These are phyloP conservation scores for Vigna radiata DNA, from an alignment of 306 rosid genomes.

Conservation along the genomic window DNA sequence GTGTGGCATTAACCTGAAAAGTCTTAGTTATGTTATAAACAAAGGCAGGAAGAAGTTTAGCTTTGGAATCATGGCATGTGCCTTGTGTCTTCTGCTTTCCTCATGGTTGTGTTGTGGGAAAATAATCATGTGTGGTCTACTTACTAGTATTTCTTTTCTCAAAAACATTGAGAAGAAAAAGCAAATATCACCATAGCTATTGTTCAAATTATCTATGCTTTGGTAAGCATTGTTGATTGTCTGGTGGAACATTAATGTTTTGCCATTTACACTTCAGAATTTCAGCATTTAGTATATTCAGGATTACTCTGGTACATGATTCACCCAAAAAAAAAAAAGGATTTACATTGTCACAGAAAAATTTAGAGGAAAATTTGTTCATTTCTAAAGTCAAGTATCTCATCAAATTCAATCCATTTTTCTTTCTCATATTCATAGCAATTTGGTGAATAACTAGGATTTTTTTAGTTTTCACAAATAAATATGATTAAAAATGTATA, in stretches of 20 bases:
- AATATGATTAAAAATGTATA: not conserved
- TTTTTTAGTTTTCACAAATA: not conserved
- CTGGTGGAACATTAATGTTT: not conserved
- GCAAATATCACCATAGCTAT: constrained; percentile 4
- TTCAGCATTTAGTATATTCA: not conserved
- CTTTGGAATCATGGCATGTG: constrained; percentile 43
- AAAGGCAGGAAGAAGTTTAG: constrained; percentile 28
- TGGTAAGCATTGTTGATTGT: not conserved
- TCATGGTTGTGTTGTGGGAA: constrained; percentile 22
- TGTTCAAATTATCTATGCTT: not conserved
- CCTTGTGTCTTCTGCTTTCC: constrained; percentile 1
- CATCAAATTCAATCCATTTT: not conserved
- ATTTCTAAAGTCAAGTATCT: not conserved
- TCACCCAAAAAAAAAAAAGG: not conserved
- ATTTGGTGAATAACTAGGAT: not conserved
- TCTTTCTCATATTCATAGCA: not conserved
- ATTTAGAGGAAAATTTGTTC: not conserved
- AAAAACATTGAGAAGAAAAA: not conserved
- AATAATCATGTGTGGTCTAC: constrained; percentile 22
- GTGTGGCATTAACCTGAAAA: constrained; percentile 42
- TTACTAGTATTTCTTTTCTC: constrained; percentile 17
- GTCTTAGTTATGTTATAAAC: constrained; percentile 4
- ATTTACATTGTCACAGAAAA: no score
- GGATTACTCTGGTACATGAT: not conserved
- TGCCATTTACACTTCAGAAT: not conserved